Conservation (phyloP, 1,139 yeast genomes). For the Hansenula sp. region DNA sequence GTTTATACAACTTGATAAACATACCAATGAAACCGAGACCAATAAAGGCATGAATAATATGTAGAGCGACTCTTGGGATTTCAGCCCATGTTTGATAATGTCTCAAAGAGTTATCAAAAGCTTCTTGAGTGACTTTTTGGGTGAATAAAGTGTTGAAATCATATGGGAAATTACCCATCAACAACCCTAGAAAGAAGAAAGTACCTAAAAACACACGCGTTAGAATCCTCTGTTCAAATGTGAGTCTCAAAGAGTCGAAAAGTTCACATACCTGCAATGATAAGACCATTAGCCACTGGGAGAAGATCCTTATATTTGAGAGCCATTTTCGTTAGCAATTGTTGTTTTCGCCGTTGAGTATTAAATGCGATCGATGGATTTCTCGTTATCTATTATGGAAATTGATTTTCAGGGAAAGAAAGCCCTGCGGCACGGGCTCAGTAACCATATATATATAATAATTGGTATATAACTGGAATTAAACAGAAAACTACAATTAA, state of each 20-base stretch:
- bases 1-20: conserved; percentile 78
- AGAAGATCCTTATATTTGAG: conserved; percentile 39
- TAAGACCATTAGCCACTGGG: conserved; percentile 46
- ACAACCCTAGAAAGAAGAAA: conserved; percentile 74
- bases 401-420: too few relatives aligned
- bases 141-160: conserved; percentile 77
- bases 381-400: too few relatives aligned
- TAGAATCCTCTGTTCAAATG: background rate
- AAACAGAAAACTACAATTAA: background rate
- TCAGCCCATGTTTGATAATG: conserved; percentile 75
- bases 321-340: conserved; percentile 12
- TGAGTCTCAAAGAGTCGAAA: too few relatives aligned
- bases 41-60: conserved; percentile 56
- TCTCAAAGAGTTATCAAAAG: conserved; percentile 55
- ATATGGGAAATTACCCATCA: conserved; percentile 78
- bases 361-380: too few relatives aligned
- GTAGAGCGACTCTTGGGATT: conserved; percentile 55
- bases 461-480: too few relatives aligned
- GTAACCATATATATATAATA: too few relatives aligned
- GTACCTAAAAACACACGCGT: conserved; percentile 23
- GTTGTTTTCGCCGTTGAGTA: too few relatives aligned
- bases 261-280: conserved; percentile 28
- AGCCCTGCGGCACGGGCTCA: too few relatives aligned
- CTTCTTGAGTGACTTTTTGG: conserved; percentile 41
- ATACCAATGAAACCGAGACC: conserved; percentile 67